phyloP scores from a whole-genome alignment of 2,329 filamentous ascomycete species.

The Botrytis squamosa region DNA sequence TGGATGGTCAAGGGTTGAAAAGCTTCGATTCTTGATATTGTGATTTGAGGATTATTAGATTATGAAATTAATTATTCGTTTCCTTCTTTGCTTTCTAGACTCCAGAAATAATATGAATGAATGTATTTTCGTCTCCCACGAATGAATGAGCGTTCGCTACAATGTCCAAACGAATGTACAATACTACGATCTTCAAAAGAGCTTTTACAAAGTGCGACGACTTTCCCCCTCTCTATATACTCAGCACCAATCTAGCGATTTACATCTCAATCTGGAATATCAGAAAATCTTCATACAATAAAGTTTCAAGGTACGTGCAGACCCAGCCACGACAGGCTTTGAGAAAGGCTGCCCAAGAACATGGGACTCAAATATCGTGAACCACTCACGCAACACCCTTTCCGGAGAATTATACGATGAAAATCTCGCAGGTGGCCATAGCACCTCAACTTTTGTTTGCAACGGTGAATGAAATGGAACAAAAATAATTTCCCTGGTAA shows the following conservation, averaged over 20 bases:
- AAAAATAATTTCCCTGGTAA: background rate
- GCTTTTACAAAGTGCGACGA: background rate
- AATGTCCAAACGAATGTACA: background rate
- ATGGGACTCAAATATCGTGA: background rate
- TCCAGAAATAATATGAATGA: background rate
- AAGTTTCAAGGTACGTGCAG: background rate
- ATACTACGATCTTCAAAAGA: background rate
- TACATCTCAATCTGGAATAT: background rate
- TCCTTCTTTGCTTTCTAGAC: background rate
- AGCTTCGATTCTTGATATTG: background rate
- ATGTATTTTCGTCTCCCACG: background rate
- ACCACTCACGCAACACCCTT: background rate
- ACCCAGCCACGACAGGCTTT: background rate
- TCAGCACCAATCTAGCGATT: background rate
- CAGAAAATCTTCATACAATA: background rate
- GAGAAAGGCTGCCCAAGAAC: background rate
- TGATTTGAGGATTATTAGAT: background rate
- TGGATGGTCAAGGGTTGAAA: background rate
- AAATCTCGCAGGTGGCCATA: background rate
- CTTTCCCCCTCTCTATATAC: background rate
- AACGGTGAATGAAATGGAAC: background rate
- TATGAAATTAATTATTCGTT: background rate
- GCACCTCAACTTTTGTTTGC: background rate
- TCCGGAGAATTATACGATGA: background rate
- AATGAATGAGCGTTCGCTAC: background rate